A percentile compares a stretch with the other conserved stretches of the same genome.
These are phyloP conservation scores for Tolypocladium album DNA, from an alignment of 2,329 filamentous ascomycete species.

Conservation along the genomic window DNA sequence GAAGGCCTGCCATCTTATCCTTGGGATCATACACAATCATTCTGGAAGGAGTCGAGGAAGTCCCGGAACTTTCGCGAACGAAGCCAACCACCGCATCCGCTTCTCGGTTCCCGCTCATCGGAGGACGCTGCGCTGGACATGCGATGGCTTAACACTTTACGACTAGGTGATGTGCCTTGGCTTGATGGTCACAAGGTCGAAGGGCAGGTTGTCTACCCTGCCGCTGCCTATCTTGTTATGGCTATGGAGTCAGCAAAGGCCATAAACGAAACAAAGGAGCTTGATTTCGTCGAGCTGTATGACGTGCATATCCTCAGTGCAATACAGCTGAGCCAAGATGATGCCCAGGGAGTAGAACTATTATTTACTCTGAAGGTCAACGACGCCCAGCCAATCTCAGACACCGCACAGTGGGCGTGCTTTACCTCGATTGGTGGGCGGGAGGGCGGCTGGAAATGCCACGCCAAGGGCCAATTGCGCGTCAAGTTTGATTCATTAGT, in stretches of 20 bases:
- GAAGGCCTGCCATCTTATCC: slow-evolving; percentile 24
- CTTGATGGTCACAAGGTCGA: slow-evolving; percentile 14
- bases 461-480: not conserved
- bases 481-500: not conserved
- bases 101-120: slow-evolving; percentile 11
- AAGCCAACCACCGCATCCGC: slow-evolving; percentile 8
- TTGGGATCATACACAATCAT: slow-evolving; percentile 24
- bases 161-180: slow-evolving; percentile 18
- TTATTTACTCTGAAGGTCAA: not conserved
- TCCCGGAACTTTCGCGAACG: slow-evolving; percentile 3
- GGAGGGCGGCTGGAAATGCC: not conserved
- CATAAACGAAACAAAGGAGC: not conserved
- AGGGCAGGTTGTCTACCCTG: slow-evolving; percentile 21
- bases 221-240: slow-evolving; percentile 24
- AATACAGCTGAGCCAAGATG: not conserved
- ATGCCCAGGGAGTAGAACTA: not conserved
- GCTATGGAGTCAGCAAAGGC: slow-evolving; percentile 7
- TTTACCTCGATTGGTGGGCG: not conserved
- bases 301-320: not conserved
- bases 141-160: slow-evolving; percentile 11
- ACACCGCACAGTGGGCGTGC: not conserved
- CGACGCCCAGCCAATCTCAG: not conserved
- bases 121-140: slow-evolving; percentile 3
- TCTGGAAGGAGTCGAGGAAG: slow-evolving; percentile 16
- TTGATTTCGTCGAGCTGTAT: not conserved